Evolutionary conservation across 345 rosid genomes (phyloP).

Genomic region (Syzygium aqueum): DNA sequence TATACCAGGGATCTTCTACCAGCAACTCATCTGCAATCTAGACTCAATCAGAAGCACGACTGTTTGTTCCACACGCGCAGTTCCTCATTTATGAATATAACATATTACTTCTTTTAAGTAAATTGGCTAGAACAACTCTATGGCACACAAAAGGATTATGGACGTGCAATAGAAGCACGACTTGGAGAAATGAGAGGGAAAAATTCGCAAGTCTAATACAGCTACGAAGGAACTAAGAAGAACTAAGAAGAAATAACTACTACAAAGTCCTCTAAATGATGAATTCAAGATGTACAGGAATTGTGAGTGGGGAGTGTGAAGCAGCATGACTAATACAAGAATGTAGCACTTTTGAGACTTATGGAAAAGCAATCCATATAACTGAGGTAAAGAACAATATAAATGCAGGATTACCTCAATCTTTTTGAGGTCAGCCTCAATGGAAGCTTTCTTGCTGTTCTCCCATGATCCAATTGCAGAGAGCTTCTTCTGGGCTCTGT

Average conservation of each 20-base stretch:
- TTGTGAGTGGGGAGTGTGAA: neutral
- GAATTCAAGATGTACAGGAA: neutral
- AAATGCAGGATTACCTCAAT: constrained; percentile 27
- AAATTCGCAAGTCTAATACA: neutral
- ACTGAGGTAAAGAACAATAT: neutral
- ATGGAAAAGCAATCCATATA: neutral
- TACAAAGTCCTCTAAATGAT: neutral
- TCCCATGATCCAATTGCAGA: constrained; percentile 48
- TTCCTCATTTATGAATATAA: neutral
- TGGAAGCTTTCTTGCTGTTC: constrained; percentile 41
- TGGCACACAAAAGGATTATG: neutral
- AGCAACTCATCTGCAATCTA: neutral
- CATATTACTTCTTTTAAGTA: neutral
- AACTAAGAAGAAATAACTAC: neutral
- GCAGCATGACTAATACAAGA: neutral
- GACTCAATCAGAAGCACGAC: neutral
- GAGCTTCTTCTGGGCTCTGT: constrained; percentile 55
- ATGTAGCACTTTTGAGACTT: neutral
- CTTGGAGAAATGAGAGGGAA: neutral
- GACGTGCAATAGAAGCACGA: neutral
- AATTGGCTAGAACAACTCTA: neutral
- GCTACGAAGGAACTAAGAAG: neutral
- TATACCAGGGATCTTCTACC: neutral
- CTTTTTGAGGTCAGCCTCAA: constrained; percentile 48
- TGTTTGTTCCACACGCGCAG: neutral